A percentile compares a stretch with the other conserved stretches of the same genome.
phyloP scores from a whole-genome alignment of 805 yeast species.

The Maudiozyma serrabonitensis region DNA sequence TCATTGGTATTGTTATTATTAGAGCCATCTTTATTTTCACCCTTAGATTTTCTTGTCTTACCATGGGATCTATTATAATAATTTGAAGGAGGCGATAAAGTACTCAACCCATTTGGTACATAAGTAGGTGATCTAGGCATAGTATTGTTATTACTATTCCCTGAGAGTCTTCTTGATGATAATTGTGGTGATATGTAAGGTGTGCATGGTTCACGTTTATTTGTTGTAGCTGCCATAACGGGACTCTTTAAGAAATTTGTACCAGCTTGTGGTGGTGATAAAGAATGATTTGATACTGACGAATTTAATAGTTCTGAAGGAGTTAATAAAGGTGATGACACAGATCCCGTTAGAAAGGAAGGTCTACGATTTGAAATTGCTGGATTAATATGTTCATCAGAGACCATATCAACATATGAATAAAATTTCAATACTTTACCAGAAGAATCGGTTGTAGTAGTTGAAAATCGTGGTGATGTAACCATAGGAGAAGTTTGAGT shows the following conservation, averaged over 20 bases:
- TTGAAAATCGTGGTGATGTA: background rate
- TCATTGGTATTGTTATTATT: background rate
- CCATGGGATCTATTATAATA: background rate
- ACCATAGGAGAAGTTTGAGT: background rate
- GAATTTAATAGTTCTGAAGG: background rate
- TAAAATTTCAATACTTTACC: conserved; percentile 39
- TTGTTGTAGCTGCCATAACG: background rate
- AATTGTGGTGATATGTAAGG: conserved; percentile 6
- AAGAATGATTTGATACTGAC: conserved; percentile 3
- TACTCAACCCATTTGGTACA: background rate
- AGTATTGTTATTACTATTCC: conserved; percentile 2
- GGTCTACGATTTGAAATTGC: conserved; percentile 47
- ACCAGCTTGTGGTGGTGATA: conserved; percentile 5
- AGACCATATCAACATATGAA: conserved; percentile 73
- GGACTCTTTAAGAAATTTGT: background rate
- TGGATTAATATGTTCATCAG: conserved; percentile 43
- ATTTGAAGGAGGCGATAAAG: background rate
- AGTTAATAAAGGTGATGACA: conserved; percentile 4
- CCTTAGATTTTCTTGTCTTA: background rate
- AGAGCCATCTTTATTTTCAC: background rate
- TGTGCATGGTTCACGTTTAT: conserved; percentile 6
- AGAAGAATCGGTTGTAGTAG: conserved; percentile 4
- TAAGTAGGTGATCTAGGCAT: conserved; percentile 16
- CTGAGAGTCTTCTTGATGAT: conserved; percentile 5
- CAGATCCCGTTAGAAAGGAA: conserved; percentile 31